Base-by-base conservation (phyloP, 2,329 filamentous ascomycete species). In the Trichoderma koningiopsis region DNA sequence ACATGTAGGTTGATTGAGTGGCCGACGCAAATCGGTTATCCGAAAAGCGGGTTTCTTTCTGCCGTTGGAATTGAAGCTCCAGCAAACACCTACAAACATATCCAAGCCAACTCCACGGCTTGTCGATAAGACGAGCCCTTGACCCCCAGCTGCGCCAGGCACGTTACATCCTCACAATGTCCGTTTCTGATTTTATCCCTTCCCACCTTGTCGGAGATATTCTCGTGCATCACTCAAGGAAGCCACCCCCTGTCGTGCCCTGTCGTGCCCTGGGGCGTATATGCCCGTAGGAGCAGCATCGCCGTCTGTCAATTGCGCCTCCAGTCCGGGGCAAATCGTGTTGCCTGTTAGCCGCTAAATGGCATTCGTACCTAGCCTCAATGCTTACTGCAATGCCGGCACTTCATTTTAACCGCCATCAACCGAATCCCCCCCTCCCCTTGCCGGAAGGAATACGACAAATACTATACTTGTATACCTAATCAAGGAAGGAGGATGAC, bases 381-480 rank as follows among this genome's bases (percentile, higher is more conserved):
- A 43, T 27, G 61, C 49, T 56, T 64, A 27, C 61, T 64, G 61
- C 61, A 64, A 64, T 64, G 61, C 61, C 61, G 61, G 61, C 49
- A 64, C 49, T 60, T 58, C n/a, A 24, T 37, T 61, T 40, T 40
- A 40, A 58, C 55, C 55, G 47, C 47, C n/a, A 49, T 24, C 29
- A 22, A 58, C 56, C 14, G 33, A 35, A 10, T 22, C 57, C 22
- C 57, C 22, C 8, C 13, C 35, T n/a, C 24, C 52, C 52, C 22
- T 37, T 59, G 35, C 14, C 19, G 10, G 33, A 22, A 61, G 58
- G 40, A 49, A 49, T 24, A 49, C 33, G 8, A 11, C 33, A 8
- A 3, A 10, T 11, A 33, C 27, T 27, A 11, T 35, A 35, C 33
- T 35, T 13, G 33, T 14, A 35, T 35, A 35, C 11, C 33, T 29